These are phyloP conservation scores for Spirogloea muscicola DNA, from an alignment of 139 green algal species.

Conservation along the genomic window DNA sequence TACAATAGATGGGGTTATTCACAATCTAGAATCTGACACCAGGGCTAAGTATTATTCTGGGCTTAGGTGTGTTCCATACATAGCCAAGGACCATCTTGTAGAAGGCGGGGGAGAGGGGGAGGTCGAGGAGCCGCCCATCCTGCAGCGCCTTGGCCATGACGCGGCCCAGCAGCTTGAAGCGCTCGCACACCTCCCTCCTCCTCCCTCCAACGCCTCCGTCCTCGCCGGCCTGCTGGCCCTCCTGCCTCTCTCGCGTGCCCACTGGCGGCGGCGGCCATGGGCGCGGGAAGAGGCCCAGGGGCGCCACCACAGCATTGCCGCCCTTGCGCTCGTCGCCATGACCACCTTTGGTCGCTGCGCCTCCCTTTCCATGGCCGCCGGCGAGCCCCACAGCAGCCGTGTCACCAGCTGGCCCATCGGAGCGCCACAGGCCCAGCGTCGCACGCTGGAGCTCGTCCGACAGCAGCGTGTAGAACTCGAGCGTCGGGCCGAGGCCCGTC, in stretches of 20 bases:
- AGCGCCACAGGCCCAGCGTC: constrained; percentile 79
- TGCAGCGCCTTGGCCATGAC: constrained; percentile 87
- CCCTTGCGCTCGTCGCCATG: not conserved
- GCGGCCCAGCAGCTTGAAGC: constrained; percentile 83
- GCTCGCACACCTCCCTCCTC: constrained; percentile 31
- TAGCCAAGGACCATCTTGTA: constrained; percentile 60
- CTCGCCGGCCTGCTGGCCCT: not conserved
- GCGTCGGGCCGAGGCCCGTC: constrained; percentile 89
- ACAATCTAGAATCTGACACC: too few relatives aligned
- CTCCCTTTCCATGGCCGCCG: too few relatives aligned
- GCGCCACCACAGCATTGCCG: constrained; percentile 63
- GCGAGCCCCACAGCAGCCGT: not conserved
- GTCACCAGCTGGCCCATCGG: constrained; percentile 30
- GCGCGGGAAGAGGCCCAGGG: constrained; percentile 80
- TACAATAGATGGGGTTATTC: too few relatives aligned
- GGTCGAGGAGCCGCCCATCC: constrained; percentile 86
- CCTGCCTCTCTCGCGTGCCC: constrained; percentile 30
- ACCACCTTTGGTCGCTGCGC: constrained; percentile 3
- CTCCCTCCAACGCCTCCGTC: not conserved
- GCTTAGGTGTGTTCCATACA: too few relatives aligned
- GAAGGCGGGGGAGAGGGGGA: constrained; percentile 80
- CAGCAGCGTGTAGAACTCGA: constrained; percentile 97
- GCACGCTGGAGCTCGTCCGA: constrained; percentile 80
- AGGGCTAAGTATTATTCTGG: too few relatives aligned
- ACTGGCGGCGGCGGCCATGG: constrained; percentile 57